Conservation (phyloP, 108 stramenopile genomes). For the Cyclotella distinguenda region DNA sequence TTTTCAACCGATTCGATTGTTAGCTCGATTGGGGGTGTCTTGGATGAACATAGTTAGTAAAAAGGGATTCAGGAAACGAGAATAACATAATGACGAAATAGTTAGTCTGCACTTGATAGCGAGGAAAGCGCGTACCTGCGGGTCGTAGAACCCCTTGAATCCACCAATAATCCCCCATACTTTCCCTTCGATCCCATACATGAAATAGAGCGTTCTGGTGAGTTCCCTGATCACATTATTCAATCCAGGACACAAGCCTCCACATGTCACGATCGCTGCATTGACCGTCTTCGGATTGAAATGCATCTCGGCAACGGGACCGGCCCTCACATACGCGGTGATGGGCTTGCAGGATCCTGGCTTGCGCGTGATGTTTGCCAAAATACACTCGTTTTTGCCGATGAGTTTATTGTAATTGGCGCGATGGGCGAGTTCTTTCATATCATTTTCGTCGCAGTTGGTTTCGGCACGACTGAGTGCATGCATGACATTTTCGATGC, state of each 20-base stretch:
- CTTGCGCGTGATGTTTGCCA: conserved; percentile 82
- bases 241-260: conserved; percentile 95
- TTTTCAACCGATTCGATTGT: conserved; percentile 77
- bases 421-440: conserved; percentile 20
- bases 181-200: conserved; percentile 86
- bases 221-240: conserved; percentile 97
- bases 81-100: no score
- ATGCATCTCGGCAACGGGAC: conserved; percentile 81
- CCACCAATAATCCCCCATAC: conserved; percentile 93
- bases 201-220: conserved; percentile 65
- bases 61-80: no score
- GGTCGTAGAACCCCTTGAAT: conserved; percentile 86
- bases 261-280: conserved; percentile 98
- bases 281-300: conserved; percentile 88
- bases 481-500: conserved; percentile 29
- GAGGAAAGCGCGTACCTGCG: conserved; percentile 7
- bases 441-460: conserved; percentile 4
- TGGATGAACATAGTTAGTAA: neutral
- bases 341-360: conserved; percentile 50
- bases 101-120: neutral
- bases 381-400: conserved; percentile 78
- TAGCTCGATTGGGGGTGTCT: conserved; percentile 67
- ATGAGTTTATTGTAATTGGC: conserved; percentile 83
- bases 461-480: conserved; percentile 16
- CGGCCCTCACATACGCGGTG: conserved; percentile 83